Percentiles rank a stretch among this genome's conserved stretches.
Conservation (phyloP, 2,329 filamentous ascomycete genomes). For the Phialophora macrospora region DNA sequence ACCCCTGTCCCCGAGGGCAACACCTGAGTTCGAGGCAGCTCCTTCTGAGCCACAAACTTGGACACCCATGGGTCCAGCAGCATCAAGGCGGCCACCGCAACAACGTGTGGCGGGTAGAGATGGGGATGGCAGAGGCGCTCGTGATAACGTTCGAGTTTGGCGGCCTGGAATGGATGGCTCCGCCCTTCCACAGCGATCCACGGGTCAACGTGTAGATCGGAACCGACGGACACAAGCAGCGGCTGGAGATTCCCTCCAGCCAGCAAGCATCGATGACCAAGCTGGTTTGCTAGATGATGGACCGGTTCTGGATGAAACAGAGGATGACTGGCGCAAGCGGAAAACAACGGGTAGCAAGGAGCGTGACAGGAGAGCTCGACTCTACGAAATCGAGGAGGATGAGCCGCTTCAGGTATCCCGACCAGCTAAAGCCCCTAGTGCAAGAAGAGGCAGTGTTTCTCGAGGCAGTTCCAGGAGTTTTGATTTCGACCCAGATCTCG, state of each 20-base stretch:
- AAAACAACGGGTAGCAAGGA: conserved; percentile 19
- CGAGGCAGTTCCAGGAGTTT: conserved; percentile 24
- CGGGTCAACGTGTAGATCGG: not conserved
- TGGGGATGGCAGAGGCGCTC: not conserved
- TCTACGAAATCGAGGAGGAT: conserved; percentile 33
- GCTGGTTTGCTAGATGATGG: conserved; percentile 44
- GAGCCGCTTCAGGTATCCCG: conserved; percentile 17
- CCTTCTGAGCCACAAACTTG: not conserved
- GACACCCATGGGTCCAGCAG: not conserved
- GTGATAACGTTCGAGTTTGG: not conserved
- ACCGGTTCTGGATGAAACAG: conserved; percentile 38
- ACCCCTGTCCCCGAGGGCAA: not conserved
- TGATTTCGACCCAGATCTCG: conserved; percentile 42
- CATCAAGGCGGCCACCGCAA: not conserved
- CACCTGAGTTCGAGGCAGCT: not conserved
- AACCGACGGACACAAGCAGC: conserved; percentile 1
- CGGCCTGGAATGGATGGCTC: conserved; percentile 6
- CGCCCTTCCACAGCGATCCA: not conserved
- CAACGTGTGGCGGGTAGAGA: not conserved
- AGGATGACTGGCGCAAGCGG: conserved; percentile 15
- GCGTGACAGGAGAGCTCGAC: conserved; percentile 27
- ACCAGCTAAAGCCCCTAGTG: conserved; percentile 3
- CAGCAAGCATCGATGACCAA: conserved; percentile 1
- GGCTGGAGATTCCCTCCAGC: not conserved
- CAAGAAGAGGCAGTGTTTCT: conserved; percentile 16